Base-by-base conservation (phyloP, 192 early-diverging fungal genomes). In the Chytriomyces sp. region DNA sequence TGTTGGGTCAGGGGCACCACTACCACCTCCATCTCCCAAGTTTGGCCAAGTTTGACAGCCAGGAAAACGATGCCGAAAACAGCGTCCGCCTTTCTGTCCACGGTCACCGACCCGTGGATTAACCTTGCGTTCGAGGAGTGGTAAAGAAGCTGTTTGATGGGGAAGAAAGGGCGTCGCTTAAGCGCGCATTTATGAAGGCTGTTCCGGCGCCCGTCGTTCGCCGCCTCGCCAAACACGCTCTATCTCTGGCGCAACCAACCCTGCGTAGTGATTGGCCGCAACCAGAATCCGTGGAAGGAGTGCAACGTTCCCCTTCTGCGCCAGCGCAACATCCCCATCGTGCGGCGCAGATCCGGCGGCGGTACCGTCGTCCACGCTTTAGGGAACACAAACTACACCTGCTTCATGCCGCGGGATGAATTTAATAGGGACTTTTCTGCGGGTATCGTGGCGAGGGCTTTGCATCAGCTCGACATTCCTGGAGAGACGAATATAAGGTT, bases 251-350 rank as follows among this genome's bases (percentile, higher is more conserved):
- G 94, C 54, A 99, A 98, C 80, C 78, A 76, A 14, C 82, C 86
- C 41, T 92, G 93, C 61, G 92, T 98, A 2, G 92, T 99, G 37
- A 88, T 99, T 76, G 98, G 98, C 4, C 85, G 94, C 56, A 99
- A 99, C 77, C 97, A 98, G 70, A 99, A 99, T 65, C 94, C 96
- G 17, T 99, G 91, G 89, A 94, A 94, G 75, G 96, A 99, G 75
- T 93, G 93, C 80, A 90, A 96, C 74, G 72, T 96, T 70, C 75
- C 72, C 49, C 77, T 89, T 61, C 81, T 98, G 88, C 75, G 73
- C 19, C 59, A 82, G 33, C 75, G 89, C 31, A 78, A 83, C 22
- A 88, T 98, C 14, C 91, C 91, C 65, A 88, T 98, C 57, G 91
- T 96, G 12, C 87, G 97, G 52, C 86, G 97, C 73, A 84, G 90